Evolutionary conservation across 495 filamentous ascomycete species (phyloP).

Genomic region (Lasiosphaeria ovina): DNA sequence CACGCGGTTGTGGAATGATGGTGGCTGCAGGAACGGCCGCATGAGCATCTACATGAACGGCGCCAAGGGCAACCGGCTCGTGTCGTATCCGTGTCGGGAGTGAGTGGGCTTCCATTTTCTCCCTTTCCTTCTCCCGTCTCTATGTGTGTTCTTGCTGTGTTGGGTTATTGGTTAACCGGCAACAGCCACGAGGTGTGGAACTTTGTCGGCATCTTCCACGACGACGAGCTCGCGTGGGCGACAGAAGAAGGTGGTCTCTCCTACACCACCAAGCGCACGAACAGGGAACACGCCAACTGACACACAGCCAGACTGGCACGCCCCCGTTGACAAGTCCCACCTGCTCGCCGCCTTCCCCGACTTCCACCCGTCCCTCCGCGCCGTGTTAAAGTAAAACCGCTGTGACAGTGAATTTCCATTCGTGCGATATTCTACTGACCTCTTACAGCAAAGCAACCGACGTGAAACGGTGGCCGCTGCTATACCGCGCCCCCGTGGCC

Average conservation of each 20-base stretch:
- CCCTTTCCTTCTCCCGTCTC: too few species aligned
- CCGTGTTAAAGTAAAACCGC: slow-evolving; percentile 23
- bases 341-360: slow-evolving; percentile 23
- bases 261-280: neutral
- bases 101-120: slow-evolving; percentile 9
- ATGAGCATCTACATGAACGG: slow-evolving; percentile 32
- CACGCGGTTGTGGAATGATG: slow-evolving; percentile 33
- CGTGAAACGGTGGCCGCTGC: slow-evolving; percentile 47
- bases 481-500: slow-evolving; percentile 33
- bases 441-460: slow-evolving; percentile 35
- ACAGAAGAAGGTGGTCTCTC: slow-evolving; percentile 22
- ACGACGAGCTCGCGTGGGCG: slow-evolving; percentile 18
- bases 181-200: slow-evolving; percentile 43
- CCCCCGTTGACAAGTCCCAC: slow-evolving; percentile 27
- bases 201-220: slow-evolving; percentile 42
- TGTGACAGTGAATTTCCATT: neutral
- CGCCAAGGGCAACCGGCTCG: slow-evolving; percentile 32
- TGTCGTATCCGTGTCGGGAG: slow-evolving; percentile 46
- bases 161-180: neutral
- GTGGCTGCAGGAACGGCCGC: slow-evolving; percentile 26
- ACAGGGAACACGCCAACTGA: neutral
- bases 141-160: neutral
- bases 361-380: slow-evolving; percentile 25
- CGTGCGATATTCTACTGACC: neutral
- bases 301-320: slow-evolving; percentile 27